These are phyloP conservation scores for Irpex rosettiformis DNA, from an alignment of 1,284 basidiomycete species.

Conservation along the genomic window DNA sequence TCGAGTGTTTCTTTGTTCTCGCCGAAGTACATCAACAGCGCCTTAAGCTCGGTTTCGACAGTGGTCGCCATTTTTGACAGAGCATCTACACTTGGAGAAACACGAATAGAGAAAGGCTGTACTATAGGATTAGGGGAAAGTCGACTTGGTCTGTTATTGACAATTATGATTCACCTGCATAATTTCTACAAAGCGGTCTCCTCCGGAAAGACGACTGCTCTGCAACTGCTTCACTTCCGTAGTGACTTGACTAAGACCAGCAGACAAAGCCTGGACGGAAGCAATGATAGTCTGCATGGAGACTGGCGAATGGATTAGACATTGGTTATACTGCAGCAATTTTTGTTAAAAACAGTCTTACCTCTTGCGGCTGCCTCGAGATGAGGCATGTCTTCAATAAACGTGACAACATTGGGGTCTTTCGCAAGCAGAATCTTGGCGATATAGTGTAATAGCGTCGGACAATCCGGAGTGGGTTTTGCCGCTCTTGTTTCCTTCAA, in stretches of 20 bases:
- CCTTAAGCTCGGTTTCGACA: slow-evolving; percentile 57
- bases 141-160: not conserved
- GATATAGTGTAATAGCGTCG: slow-evolving; percentile 85
- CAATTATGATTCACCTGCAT: slow-evolving; percentile 53
- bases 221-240: slow-evolving; percentile 50
- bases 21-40: slow-evolving; percentile 69
- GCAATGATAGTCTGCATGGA: slow-evolving; percentile 63
- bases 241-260: slow-evolving; percentile 56
- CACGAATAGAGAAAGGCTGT: slow-evolving; percentile 57
- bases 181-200: slow-evolving; percentile 61
- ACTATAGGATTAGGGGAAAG: not conserved
- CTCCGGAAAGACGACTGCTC: slow-evolving; percentile 29
- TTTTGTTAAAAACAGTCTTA: slow-evolving; percentile 30
- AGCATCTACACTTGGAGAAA: slow-evolving; percentile 52
- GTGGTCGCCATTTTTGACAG: slow-evolving; percentile 58
- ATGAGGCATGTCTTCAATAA: slow-evolving; percentile 80
- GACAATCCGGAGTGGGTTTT: slow-evolving; percentile 64
- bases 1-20: slow-evolving; percentile 61
- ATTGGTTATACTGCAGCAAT: not conserved
- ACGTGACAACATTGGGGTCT: slow-evolving; percentile 65
- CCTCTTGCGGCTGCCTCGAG: slow-evolving; percentile 81
- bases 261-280: slow-evolving; percentile 54
- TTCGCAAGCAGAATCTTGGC: slow-evolving; percentile 70
- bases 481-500: slow-evolving; percentile 83
- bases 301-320: slow-evolving; percentile 39